Percentiles rank a stretch among this genome's conserved stretches.
Conservation (phyloP, 352 stramenopile species). For the Pythium myriotylum region DNA sequence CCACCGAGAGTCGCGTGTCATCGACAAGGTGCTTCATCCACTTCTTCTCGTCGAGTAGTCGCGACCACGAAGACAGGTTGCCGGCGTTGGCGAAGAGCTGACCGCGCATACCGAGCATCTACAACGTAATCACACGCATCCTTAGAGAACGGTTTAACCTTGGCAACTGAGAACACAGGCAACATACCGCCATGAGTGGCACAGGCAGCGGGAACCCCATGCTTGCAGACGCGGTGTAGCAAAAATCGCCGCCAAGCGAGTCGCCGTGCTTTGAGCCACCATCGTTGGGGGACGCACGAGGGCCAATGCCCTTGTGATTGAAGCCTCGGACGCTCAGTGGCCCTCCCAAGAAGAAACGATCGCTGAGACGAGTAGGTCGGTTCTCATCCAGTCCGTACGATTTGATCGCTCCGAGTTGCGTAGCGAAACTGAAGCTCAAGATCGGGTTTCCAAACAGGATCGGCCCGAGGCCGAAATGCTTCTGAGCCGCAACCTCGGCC, state of each 20-base stretch:
- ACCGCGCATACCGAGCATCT: constrained; percentile 84
- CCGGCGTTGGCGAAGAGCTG: constrained; percentile 91
- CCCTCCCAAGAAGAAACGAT: constrained; percentile 91
- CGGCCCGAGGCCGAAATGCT: constrained; percentile 73
- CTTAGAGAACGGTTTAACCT: too few species aligned
- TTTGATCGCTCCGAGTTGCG: constrained; percentile 76
- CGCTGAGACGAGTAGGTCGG: constrained; percentile 87
- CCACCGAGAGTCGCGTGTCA: constrained; percentile 86
- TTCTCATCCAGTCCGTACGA: constrained; percentile 75
- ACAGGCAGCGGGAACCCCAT: constrained; percentile 88
- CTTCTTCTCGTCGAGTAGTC: constrained; percentile 85
- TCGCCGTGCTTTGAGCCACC: constrained; percentile 84
- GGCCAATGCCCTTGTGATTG: constrained; percentile 89
- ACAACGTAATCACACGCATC: background rate
- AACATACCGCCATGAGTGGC: constrained; percentile 76
- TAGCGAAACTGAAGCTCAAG: constrained; percentile 82
- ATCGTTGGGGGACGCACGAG: constrained; percentile 83
- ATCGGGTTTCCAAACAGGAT: constrained; percentile 69
- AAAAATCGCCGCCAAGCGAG: constrained; percentile 88
- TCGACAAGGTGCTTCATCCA: constrained; percentile 89
- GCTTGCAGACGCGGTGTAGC: constrained; percentile 82
- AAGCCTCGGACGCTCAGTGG: constrained; percentile 90
- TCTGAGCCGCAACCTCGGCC: constrained; percentile 82
- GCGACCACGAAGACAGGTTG: constrained; percentile 88
- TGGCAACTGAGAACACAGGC: too few species aligned